These are phyloP conservation scores for Silybum marianum DNA, from an alignment of 129 eudicot species.

Conservation along the genomic window DNA sequence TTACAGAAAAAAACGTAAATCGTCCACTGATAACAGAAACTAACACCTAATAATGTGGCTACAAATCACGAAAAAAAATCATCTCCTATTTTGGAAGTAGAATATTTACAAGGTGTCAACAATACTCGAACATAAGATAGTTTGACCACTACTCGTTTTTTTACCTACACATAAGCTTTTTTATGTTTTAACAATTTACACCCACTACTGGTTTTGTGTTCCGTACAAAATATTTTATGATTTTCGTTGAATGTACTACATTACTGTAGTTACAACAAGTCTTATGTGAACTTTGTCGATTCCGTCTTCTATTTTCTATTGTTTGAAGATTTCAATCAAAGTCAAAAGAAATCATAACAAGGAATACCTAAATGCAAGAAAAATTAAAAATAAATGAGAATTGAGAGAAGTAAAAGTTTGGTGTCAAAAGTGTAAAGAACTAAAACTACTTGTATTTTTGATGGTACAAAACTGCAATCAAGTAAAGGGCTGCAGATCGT, in stretches of 20 bases:
- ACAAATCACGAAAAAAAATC: background rate
- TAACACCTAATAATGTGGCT: background rate
- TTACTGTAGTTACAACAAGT: background rate
- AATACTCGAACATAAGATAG: background rate
- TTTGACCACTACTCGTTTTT: background rate
- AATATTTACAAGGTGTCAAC: background rate
- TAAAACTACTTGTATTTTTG: background rate
- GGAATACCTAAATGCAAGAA: background rate
- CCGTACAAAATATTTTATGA: background rate
- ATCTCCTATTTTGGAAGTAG: background rate
- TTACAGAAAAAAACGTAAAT: background rate
- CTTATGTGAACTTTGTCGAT: background rate
- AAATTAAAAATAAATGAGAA: background rate
- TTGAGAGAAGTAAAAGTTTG: background rate
- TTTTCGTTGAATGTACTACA: background rate
- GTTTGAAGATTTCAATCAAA: background rate
- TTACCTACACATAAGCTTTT: background rate
- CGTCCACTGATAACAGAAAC: background rate
- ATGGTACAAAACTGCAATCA: constrained; percentile 19
- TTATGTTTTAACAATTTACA: background rate
- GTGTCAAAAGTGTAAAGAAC: constrained; percentile 8
- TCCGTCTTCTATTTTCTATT: background rate
- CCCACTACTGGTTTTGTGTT: background rate
- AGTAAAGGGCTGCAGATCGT: constrained; percentile 20
- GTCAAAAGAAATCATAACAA: background rate